Conservation (phyloP, 2,329 filamentous ascomycete genomes). For the Ceratocystis variospora region DNA sequence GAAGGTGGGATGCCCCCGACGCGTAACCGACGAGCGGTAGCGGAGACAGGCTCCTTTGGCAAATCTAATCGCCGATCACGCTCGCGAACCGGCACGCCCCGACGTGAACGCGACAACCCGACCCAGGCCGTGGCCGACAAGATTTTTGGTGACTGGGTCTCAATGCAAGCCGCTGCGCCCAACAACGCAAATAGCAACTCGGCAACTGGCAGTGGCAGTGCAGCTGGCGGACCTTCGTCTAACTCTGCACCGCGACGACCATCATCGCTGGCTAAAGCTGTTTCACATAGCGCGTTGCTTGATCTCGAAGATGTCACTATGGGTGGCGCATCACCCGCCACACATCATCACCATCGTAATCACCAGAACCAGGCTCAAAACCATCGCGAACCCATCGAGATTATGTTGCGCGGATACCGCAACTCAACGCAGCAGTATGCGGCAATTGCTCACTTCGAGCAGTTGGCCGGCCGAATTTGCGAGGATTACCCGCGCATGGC, state of each 20-base stretch:
- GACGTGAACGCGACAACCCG: constrained; percentile 44
- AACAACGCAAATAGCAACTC: constrained; percentile 25
- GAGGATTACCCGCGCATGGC: constrained; percentile 86
- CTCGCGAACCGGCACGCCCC: constrained; percentile 45
- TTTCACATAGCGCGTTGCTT: constrained; percentile 24
- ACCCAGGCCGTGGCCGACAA: constrained; percentile 48
- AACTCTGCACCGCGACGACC: constrained; percentile 5
- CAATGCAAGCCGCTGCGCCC: constrained; percentile 31
- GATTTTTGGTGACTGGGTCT: constrained; percentile 46
- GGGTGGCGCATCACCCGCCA: constrained; percentile 27
- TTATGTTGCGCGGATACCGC: constrained; percentile 71
- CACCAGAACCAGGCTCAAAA: constrained; percentile 18
- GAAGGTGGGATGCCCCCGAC: constrained; percentile 37
- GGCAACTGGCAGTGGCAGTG: constrained; percentile 21
- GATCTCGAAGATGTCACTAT: constrained; percentile 9
- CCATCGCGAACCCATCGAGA: constrained; percentile 47
- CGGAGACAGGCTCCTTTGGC: constrained; percentile 51
- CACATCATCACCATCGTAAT: constrained; percentile 23
- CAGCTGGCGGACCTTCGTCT: background rate
- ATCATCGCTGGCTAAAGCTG: constrained; percentile 14
- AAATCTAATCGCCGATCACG: constrained; percentile 52
- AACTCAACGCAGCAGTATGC: constrained; percentile 60
- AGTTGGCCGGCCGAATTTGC: constrained; percentile 71
- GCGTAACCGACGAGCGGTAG: constrained; percentile 39
- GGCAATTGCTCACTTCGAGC: constrained; percentile 77